phyloP scores from a whole-genome alignment of 176 grass and related monocot genomes.

The Musa troglodytarum region DNA sequence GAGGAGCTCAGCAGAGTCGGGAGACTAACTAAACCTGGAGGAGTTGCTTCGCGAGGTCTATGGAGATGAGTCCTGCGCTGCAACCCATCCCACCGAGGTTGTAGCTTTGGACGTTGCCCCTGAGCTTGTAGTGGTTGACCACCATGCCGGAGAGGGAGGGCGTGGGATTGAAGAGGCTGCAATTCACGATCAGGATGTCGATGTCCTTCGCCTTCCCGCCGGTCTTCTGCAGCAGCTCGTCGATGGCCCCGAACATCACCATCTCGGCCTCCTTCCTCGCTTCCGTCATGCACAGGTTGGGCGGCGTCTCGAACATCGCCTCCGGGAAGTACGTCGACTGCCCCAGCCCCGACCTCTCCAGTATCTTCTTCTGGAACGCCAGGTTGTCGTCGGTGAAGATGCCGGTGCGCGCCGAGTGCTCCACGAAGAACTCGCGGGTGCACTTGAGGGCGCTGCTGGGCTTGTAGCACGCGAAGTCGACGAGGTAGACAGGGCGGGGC shows the following conservation, averaged over 20 bases:
- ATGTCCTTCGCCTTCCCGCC: conserved; percentile 1
- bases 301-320: background rate
- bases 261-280: conserved; percentile 14
- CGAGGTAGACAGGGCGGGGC: background rate
- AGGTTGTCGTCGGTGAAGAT: conserved; percentile 9
- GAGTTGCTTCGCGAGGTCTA: conserved; percentile 7
- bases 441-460: background rate
- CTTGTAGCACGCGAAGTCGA: conserved; percentile 16
- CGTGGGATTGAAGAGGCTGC: conserved; percentile 8
- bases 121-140: conserved; percentile 7
- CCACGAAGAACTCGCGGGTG: background rate
- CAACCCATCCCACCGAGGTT: conserved; percentile 10
- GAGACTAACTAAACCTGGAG: background rate
- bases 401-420: background rate
- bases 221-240: conserved; percentile 10
- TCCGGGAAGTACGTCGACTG: conserved; percentile 9
- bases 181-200: background rate
- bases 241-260: conserved; percentile 13
- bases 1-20: too few relatives aligned
- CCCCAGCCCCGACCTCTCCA: conserved; percentile 5
- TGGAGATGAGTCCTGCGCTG: conserved; percentile 13
- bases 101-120: background rate
- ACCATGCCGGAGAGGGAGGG: background rate
- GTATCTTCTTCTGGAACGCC: conserved; percentile 4
- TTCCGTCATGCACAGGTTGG: background rate